These are phyloP conservation scores for Ophiostoma perfectum DNA, from an alignment of 2,329 filamentous ascomycete species.

Conservation along the genomic window DNA sequence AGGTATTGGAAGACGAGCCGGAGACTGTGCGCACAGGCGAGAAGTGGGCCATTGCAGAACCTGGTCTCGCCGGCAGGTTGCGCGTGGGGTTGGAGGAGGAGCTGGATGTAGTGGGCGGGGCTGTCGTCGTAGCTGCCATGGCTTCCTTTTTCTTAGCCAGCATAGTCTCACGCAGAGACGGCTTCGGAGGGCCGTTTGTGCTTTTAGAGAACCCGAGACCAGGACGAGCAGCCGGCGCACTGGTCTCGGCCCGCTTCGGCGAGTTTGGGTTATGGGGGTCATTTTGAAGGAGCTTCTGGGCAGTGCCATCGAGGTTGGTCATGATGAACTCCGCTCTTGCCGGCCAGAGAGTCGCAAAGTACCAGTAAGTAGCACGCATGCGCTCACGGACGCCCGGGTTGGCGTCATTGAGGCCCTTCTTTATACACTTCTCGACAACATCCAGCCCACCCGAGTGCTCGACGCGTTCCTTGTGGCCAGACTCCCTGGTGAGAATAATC, in stretches of 20 bases:
- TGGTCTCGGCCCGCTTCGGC: constrained; percentile 46
- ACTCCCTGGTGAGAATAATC: constrained; percentile 72
- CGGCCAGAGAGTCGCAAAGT: constrained; percentile 71
- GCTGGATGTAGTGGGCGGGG: neutral
- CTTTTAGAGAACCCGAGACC: constrained; percentile 59
- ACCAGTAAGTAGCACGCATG: constrained; percentile 83
- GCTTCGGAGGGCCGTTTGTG: constrained; percentile 51
- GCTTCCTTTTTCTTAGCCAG: constrained; percentile 70
- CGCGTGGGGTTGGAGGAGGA: constrained; percentile 32
- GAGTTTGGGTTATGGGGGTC: constrained; percentile 76
- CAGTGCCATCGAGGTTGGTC: constrained; percentile 68
- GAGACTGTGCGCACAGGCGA: constrained; percentile 47
- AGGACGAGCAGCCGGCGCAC: constrained; percentile 40
- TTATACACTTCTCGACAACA: constrained; percentile 78
- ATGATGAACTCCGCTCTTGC: constrained; percentile 70
- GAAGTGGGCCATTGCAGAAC: constrained; percentile 59
- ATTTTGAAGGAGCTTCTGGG: constrained; percentile 74
- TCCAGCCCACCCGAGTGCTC: constrained; percentile 83
- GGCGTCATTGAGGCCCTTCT: constrained; percentile 79
- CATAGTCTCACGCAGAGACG: constrained; percentile 75
- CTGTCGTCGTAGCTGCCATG: constrained; percentile 32
- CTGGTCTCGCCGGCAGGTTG: constrained; percentile 52
- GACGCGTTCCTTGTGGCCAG: constrained; percentile 70
- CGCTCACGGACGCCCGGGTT: constrained; percentile 86
- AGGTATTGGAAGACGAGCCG: constrained; percentile 32